Conservation (phyloP, 176 grass and related monocot species). For the Avena atlantica region DNA sequence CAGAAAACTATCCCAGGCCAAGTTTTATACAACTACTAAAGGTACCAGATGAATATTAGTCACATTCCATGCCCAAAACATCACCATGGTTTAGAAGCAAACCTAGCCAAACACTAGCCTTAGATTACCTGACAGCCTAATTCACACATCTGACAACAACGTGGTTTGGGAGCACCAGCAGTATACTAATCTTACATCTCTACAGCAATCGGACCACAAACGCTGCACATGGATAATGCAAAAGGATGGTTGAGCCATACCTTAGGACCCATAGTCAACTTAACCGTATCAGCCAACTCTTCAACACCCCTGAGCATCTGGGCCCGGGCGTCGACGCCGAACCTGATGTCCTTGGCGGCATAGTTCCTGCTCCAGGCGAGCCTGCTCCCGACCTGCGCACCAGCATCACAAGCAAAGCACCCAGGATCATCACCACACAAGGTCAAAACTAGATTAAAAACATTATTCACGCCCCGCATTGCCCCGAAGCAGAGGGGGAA, state of each 20-base stretch:
- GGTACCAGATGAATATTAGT: neutral
- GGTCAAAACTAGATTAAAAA: neutral
- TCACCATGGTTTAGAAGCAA: neutral
- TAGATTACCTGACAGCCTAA: neutral
- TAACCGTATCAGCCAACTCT: conserved; percentile 89
- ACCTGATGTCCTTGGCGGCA: conserved; percentile 94
- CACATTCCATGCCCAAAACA: neutral
- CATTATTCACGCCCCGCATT: neutral
- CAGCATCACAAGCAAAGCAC: conserved; percentile 22
- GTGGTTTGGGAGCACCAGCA: neutral
- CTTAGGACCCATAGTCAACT: conserved; percentile 96
- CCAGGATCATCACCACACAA: neutral
- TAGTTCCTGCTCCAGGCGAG: conserved; percentile 82
- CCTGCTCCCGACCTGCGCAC: conserved; percentile 72
- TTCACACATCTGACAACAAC: neutral
- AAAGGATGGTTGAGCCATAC: conserved; percentile 28
- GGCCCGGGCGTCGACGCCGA: conserved; percentile 89
- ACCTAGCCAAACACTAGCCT: neutral
- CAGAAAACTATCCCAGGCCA: neutral
- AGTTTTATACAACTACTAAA: neutral
- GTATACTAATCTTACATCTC: neutral
- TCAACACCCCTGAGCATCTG: conserved; percentile 91
- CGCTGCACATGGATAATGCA: neutral
- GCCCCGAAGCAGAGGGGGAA: neutral
- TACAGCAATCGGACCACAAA: conserved; percentile 3